These are phyloP conservation scores for Lizonia empirigonia DNA, from an alignment of 2,329 filamentous ascomycete genomes.

Conservation along the genomic window DNA sequence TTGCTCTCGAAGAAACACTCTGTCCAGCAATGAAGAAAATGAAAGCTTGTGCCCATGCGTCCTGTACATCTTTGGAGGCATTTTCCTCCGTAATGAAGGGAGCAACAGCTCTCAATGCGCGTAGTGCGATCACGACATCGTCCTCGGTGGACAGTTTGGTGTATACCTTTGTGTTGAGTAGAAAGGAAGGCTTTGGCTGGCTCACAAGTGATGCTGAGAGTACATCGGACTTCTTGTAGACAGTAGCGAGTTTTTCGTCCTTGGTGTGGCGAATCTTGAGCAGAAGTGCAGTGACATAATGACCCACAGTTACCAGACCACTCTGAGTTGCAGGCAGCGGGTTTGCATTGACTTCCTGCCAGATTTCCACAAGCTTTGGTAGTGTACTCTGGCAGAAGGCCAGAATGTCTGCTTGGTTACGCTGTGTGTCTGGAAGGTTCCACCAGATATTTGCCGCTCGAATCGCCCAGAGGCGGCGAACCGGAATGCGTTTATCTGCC, in stretches of 20 bases:
- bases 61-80: constrained; percentile 54
- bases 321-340: constrained; percentile 79
- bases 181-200: constrained; percentile 83
- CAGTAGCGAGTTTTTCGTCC: constrained; percentile 60
- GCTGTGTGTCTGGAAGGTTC: constrained; percentile 55
- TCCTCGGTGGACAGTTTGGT: constrained; percentile 75
- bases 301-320: constrained; percentile 79
- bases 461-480: constrained; percentile 80
- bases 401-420: constrained; percentile 55
- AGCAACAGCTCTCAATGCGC: constrained; percentile 69
- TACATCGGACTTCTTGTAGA: constrained; percentile 67
- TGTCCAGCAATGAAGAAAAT: constrained; percentile 77
- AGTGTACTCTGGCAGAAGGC: constrained; percentile 58
- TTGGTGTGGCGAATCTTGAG: constrained; percentile 60
- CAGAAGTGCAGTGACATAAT: constrained; percentile 71
- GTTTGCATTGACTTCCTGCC: constrained; percentile 79
- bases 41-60: constrained; percentile 82
- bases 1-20: constrained; percentile 64
- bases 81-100: constrained; percentile 59
- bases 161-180: constrained; percentile 84
- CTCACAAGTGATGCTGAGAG: constrained; percentile 68
- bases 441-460: constrained; percentile 74
- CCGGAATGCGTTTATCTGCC: constrained; percentile 79
- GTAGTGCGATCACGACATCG: constrained; percentile 77
- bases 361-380: constrained; percentile 68